phyloP scores from a whole-genome alignment of 257 asterid species.

The Primulina eburnea region DNA sequence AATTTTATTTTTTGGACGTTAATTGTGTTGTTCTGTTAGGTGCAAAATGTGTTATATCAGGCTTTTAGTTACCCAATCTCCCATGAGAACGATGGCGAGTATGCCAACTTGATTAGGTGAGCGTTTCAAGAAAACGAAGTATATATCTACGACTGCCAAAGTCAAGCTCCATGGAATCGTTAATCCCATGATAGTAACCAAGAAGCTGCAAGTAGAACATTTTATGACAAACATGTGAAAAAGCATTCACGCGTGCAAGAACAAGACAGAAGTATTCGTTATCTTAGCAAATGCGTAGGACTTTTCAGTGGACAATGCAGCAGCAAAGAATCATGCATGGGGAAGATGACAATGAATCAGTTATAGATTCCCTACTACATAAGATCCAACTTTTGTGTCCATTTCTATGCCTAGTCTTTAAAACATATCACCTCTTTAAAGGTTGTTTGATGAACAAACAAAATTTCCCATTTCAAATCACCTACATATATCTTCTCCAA shows the following conservation, averaged over 20 bases:
- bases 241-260: background rate
- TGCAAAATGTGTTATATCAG: background rate
- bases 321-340: background rate
- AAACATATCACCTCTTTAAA: background rate
- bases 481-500: no score
- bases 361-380: background rate
- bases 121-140: constrained; percentile 59
- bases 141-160: constrained; percentile 69
- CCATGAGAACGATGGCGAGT: constrained; percentile 56
- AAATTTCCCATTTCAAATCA: background rate
- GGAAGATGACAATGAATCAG: no score
- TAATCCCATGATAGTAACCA: constrained; percentile 85
- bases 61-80: constrained; percentile 66
- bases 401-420: background rate
- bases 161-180: constrained; percentile 93
- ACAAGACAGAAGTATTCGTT: background rate
- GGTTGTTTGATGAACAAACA: background rate
- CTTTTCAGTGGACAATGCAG: background rate
- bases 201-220: constrained; percentile 54
- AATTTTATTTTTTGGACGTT: background rate
- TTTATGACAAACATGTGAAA: background rate
- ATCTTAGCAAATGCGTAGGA: background rate
- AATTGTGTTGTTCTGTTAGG: background rate
- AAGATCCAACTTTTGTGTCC: background rate
- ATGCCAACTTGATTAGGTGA: constrained; percentile 59